phyloP scores from a whole-genome alignment of 176 grass and related monocot species.

The Oryza coarctata region DNA sequence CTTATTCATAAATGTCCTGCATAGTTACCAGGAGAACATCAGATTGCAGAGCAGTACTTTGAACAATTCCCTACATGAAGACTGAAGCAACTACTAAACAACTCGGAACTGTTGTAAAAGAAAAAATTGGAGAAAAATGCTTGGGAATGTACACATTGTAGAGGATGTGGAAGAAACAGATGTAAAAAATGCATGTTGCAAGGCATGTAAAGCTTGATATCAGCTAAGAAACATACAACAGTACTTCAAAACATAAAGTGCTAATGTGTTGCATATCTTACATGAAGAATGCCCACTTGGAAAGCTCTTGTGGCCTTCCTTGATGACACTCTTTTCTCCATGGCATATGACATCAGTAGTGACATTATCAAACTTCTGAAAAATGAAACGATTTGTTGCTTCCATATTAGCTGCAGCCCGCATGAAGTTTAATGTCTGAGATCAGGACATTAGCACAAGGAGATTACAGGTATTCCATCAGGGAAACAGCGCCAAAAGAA shows the following conservation, averaged over 20 bases:
- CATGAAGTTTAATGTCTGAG: not conserved
- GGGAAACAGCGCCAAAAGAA: constrained; percentile 89
- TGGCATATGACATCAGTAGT: constrained; percentile 61
- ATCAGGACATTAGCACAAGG: not conserved
- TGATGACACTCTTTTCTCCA: constrained; percentile 53
- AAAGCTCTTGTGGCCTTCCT: constrained; percentile 74
- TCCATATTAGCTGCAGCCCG: not conserved
- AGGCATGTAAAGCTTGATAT: not conserved
- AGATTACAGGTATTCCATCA: constrained; percentile 55
- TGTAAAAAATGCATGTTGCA: not conserved
- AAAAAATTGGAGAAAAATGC: not conserved
- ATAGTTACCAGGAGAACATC: not conserved
- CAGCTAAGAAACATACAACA: not conserved
- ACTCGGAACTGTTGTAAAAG: not conserved
- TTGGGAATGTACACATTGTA: not conserved
- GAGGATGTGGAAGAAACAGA: not conserved
- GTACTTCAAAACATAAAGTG: not conserved
- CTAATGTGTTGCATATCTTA: constrained; percentile 22
- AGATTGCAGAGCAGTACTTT: not conserved
- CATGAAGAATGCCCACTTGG: constrained; percentile 70
- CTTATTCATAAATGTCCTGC: not conserved
- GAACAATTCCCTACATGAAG: not conserved
- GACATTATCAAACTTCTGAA: constrained; percentile 53
- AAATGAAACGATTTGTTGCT: not conserved
- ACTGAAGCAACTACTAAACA: not conserved